These are phyloP conservation scores for Salvia miltiorrhiza DNA, from an alignment of 257 asterid genomes.

Conservation along the genomic window DNA sequence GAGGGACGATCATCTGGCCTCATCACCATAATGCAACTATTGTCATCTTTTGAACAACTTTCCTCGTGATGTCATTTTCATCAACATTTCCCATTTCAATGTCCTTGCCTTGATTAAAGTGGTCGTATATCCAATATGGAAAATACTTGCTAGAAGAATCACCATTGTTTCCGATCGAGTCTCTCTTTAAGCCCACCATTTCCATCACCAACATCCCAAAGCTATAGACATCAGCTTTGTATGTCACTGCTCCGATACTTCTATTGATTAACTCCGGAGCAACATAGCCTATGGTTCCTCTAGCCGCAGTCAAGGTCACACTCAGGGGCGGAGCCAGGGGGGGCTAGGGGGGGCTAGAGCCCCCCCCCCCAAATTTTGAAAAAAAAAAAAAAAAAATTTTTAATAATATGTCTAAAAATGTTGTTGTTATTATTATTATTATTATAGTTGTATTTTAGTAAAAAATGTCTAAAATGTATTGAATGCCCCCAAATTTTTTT, in stretches of 20 bases:
- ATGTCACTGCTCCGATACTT: constrained; percentile 19
- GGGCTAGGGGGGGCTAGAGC: no score
- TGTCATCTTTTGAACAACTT: constrained; percentile 17
- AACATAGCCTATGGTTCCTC: constrained; percentile 36
- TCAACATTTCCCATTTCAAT: not conserved
- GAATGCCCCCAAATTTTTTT: no score
- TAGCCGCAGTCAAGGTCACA: constrained; percentile 22
- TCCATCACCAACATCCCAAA: constrained; percentile 30
- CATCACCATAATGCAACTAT: constrained; percentile 26
- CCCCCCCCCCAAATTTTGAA: no score
- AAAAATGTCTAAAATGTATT: no score
- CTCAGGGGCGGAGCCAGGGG: no score
- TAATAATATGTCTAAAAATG: no score
- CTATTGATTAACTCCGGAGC: constrained; percentile 32
- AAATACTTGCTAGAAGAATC: not conserved
- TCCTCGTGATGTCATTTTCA: not conserved
- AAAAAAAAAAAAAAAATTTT: no score
- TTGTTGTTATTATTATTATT: no score
- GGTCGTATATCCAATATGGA: constrained; percentile 15
- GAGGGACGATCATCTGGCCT: constrained; percentile 34
- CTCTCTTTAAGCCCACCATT: constrained; percentile 17
- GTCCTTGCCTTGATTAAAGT: constrained; percentile 19
- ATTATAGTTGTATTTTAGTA: no score
- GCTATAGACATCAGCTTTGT: constrained; percentile 38
- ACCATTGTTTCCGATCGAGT: not conserved